phyloP scores from a whole-genome alignment of 2,329 filamentous ascomycete species.

The Macrophomina pseudophaseolina region DNA sequence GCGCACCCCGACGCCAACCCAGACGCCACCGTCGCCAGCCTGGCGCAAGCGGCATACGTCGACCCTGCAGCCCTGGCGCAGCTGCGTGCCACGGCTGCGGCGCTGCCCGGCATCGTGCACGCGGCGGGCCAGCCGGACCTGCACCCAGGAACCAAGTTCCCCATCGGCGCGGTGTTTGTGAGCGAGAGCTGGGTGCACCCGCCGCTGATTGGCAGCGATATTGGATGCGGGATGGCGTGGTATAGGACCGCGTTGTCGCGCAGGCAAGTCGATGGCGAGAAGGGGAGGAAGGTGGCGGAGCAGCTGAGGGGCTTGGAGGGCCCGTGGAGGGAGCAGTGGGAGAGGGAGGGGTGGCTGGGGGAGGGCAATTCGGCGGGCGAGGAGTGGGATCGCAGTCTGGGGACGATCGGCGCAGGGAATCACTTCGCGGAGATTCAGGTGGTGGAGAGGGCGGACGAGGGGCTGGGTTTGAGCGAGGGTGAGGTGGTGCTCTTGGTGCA shows the following conservation, averaged over 20 bases:
- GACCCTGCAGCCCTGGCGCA: constrained; percentile 40
- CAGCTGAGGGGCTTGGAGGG: constrained; percentile 44
- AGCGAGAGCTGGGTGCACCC: constrained; percentile 44
- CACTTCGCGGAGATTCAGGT: constrained; percentile 48
- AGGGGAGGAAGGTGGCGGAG: constrained; percentile 42
- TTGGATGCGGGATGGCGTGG: constrained; percentile 49
- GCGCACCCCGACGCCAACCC: constrained; percentile 23
- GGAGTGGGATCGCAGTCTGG: constrained; percentile 40
- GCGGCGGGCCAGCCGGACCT: constrained; percentile 45
- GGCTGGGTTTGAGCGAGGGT: constrained; percentile 32
- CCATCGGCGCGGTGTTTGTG: constrained; percentile 45
- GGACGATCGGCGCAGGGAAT: constrained; percentile 47
- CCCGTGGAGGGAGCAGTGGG: constrained; percentile 35
- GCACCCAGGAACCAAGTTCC: constrained; percentile 45
- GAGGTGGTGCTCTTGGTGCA: constrained; percentile 46
- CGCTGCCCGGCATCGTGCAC: constrained; percentile 42
- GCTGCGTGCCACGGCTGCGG: constrained; percentile 37
- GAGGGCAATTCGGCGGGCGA: constrained; percentile 34
- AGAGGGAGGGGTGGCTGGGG: constrained; percentile 39
- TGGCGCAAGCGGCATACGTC: constrained; percentile 37
- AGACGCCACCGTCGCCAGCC: constrained; percentile 32
- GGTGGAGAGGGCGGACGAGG: constrained; percentile 35
- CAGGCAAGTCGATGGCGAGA: constrained; percentile 41
- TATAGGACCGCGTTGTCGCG: constrained; percentile 40
- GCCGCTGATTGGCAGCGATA: constrained; percentile 46